These are phyloP conservation scores for Oidiodendron maius DNA, from an alignment of 495 filamentous ascomycete species.

Conservation along the genomic window DNA sequence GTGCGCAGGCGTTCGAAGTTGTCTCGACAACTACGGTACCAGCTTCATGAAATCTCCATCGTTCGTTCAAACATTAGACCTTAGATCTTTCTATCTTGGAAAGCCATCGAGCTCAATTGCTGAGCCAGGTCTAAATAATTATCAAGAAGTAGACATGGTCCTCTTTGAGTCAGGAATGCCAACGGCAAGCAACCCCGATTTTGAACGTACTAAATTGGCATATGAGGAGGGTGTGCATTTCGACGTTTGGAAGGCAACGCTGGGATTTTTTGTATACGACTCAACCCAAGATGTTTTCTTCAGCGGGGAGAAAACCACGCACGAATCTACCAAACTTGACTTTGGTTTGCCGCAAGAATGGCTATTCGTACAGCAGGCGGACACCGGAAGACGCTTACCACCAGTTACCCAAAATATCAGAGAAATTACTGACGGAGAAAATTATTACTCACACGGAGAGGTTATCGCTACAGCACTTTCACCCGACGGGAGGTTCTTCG, in stretches of 20 bases:
- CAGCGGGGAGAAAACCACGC: not conserved
- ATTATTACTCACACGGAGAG: too few relatives aligned
- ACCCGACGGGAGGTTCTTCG: not conserved
- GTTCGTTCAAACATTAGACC: too few relatives aligned
- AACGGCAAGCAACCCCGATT: not conserved
- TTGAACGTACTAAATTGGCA: not conserved
- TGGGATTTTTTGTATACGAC: not conserved
- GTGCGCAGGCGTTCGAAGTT: too few relatives aligned
- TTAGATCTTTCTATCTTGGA: too few relatives aligned
- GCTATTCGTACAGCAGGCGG: not conserved
- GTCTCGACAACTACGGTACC: too few relatives aligned
- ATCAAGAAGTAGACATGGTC: too few relatives aligned
- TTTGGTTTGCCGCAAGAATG: too few relatives aligned
- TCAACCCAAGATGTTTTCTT: not conserved
- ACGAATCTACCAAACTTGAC: not conserved
- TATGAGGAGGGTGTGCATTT: not conserved
- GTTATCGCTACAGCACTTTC: not conserved
- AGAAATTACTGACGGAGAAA: not conserved
- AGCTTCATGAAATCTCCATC: too few relatives aligned
- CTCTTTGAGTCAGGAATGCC: too few relatives aligned
- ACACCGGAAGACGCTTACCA: not conserved
- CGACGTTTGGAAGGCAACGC: not conserved
- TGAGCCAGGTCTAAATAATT: too few relatives aligned
- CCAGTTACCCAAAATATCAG: not conserved
- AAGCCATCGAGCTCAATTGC: too few relatives aligned